Percentiles rank a stretch among this genome's conserved stretches.
Conservation (phyloP, 1,284 basidiomycete genomes). For the Hypsizygus ulmarius region DNA sequence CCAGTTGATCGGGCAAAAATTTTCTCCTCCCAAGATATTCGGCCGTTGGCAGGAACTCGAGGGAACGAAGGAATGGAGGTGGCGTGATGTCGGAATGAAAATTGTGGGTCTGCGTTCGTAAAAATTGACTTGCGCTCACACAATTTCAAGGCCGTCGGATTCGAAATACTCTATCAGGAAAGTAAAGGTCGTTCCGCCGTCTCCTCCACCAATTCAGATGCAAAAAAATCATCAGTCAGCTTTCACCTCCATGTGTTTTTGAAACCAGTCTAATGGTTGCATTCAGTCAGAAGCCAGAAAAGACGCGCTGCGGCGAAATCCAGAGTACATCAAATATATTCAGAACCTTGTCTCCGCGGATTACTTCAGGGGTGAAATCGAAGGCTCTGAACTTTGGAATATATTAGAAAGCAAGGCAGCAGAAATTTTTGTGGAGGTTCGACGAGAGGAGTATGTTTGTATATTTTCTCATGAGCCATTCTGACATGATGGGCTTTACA, state of each 20-base stretch:
- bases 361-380: constrained; percentile 75
- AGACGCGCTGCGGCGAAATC: constrained; percentile 60
- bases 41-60: constrained; percentile 70
- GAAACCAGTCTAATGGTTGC: background rate
- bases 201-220: constrained; percentile 36
- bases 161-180: constrained; percentile 92
- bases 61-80: constrained; percentile 62
- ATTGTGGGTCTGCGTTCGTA: constrained; percentile 49
- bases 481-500: constrained; percentile 26
- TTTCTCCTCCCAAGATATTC: constrained; percentile 89
- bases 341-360: constrained; percentile 57
- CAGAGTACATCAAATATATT: constrained; percentile 69
- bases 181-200: constrained; percentile 51
- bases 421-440: constrained; percentile 60
- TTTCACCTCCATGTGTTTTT: background rate
- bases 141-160: constrained; percentile 74
- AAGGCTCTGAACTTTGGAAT: constrained; percentile 78
- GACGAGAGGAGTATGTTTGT: constrained; percentile 61
- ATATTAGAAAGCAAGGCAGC: constrained; percentile 69
- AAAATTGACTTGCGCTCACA: background rate
- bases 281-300: constrained; percentile 57
- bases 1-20: constrained; percentile 87
- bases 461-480: background rate
- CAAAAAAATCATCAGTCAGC: constrained; percentile 48
- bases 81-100: constrained; percentile 89